A percentile compares a stretch with the other conserved stretches of the same genome.
phyloP scores from a whole-genome alignment of 2,329 filamentous ascomycete genomes.

The Colletotrichum somersetense region DNA sequence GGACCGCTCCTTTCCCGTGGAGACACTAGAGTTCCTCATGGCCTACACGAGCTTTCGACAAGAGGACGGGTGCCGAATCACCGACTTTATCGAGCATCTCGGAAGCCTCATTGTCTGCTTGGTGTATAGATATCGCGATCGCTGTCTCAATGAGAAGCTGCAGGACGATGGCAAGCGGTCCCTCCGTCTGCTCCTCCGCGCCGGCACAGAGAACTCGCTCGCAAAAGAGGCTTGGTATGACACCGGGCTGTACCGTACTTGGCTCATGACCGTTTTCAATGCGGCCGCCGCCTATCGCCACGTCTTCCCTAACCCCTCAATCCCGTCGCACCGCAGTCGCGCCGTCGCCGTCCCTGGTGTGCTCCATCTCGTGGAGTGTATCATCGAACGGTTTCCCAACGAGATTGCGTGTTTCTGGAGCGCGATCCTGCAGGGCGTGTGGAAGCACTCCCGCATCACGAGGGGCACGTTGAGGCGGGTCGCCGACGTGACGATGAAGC shows the following conservation, averaged over 20 bases:
- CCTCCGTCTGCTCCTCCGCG: conserved; percentile 1
- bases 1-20: not conserved
- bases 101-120: not conserved
- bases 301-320: too few species aligned
- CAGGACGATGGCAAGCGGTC: not conserved
- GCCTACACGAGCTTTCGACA: not conserved
- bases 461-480: not conserved
- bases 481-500: not conserved
- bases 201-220: not conserved
- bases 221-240: not conserved
- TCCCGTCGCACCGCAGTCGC: too few species aligned
- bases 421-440: not conserved
- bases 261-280: not conserved
- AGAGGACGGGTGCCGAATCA: conserved; percentile 5
- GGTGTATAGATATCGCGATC: not conserved
- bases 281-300: not conserved
- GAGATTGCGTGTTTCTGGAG: not conserved
- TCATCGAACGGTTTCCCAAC: not conserved
- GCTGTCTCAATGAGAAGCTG: too few species aligned
- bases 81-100: not conserved
- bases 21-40: not conserved
- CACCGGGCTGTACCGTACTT: not conserved
- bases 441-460: not conserved
- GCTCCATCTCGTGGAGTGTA: not conserved
- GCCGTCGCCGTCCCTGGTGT: not conserved